Conservation (phyloP, 768 basidiomycete species). For the Panaeolus cyanescens region DNA sequence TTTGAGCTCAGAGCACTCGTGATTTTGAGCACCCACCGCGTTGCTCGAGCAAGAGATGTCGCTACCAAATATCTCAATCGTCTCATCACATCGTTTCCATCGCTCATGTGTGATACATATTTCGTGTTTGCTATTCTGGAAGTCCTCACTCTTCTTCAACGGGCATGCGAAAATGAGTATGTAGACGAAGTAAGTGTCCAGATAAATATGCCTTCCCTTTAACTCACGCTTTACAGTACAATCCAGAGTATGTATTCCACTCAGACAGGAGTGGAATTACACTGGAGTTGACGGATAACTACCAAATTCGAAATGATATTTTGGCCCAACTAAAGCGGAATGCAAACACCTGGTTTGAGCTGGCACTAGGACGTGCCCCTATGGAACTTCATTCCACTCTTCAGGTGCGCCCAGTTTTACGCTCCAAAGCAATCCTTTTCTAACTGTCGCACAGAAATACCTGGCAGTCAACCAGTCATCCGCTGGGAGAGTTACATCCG, state of each 20-base stretch:
- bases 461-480: constrained; percentile 73
- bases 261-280: constrained; percentile 78
- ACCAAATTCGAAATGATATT: constrained; percentile 83
- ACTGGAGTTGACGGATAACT: constrained; percentile 84
- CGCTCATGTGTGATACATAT: constrained; percentile 87
- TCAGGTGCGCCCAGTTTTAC: constrained; percentile 55
- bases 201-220: neutral
- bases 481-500: constrained; percentile 72
- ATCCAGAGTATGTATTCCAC: constrained; percentile 80
- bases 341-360: constrained; percentile 82
- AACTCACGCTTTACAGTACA: constrained; percentile 59
- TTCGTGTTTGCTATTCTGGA: constrained; percentile 91
- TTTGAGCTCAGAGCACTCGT: constrained; percentile 77
- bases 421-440: constrained; percentile 3
- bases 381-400: constrained; percentile 91
- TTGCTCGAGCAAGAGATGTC: constrained; percentile 78
- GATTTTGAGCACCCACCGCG: constrained; percentile 78
- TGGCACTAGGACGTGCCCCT: constrained; percentile 86
- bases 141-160: constrained; percentile 84
- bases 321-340: constrained; percentile 72
- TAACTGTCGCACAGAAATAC: constrained; percentile 70
- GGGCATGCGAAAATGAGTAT: constrained; percentile 89
- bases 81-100: constrained; percentile 89
- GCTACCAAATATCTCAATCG: constrained; percentile 83
- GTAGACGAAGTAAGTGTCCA: constrained; percentile 72